Evolutionary conservation across 345 rosid species (phyloP).

Genomic region (Carallia brachiata): DNA sequence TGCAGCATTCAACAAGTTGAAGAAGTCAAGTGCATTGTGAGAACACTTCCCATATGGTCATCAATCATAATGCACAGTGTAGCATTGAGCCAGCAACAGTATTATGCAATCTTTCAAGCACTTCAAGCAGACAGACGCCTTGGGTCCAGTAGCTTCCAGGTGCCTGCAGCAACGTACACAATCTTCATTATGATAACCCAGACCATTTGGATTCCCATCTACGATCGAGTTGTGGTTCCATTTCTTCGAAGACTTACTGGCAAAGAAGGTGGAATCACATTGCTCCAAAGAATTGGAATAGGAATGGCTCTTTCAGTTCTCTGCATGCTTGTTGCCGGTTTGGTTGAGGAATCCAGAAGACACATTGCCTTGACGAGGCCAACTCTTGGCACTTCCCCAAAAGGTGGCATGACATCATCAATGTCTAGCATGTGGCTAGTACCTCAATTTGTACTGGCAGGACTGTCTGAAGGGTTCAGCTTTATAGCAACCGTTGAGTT

Average conservation of each 20-base stretch:
- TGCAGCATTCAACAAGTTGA: constrained; percentile 72
- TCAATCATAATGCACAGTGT: constrained; percentile 40
- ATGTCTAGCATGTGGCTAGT: constrained; percentile 25
- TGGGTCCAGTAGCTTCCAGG: constrained; percentile 33
- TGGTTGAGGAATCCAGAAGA: constrained; percentile 20
- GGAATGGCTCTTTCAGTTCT: constrained; percentile 19
- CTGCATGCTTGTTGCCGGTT: constrained; percentile 8
- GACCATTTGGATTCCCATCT: constrained; percentile 51
- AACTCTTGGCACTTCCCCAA: neutral
- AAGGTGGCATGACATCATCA: constrained; percentile 15
- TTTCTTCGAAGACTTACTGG: constrained; percentile 38
- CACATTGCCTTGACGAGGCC: constrained; percentile 13
- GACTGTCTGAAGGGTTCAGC: constrained; percentile 19
- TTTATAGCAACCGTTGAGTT: constrained; percentile 19
- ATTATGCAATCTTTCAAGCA: constrained; percentile 57
- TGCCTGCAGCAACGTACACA: constrained; percentile 52
- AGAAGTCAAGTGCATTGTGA: constrained; percentile 54
- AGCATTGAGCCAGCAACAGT: constrained; percentile 46
- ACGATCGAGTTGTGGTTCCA: constrained; percentile 49
- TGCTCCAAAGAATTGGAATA: constrained; percentile 27
- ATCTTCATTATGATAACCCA: constrained; percentile 55
- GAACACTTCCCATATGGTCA: constrained; percentile 62
- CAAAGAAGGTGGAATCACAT: constrained; percentile 40
- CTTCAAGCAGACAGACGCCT: constrained; percentile 48
- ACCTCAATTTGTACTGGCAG: constrained; percentile 19